Evolutionary conservation across 73 alveolate species (phyloP), one percentile per base, ranked within the genome.

Genomic region (Diophrys appendiculata): DNA sequence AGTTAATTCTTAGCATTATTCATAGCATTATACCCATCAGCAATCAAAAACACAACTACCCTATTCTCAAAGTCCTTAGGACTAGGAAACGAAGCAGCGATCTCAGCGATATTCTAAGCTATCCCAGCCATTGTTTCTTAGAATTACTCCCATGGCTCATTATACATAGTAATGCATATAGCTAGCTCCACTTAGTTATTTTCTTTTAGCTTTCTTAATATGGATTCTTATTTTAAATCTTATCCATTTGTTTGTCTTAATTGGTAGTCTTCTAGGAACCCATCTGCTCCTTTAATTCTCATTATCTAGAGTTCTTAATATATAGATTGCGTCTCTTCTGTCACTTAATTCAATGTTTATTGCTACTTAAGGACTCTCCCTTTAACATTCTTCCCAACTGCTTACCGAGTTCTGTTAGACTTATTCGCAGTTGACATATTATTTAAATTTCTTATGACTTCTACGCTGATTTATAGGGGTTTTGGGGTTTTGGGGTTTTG

Each of bases 111-210:
- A 18, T 43, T 43, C 18, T 11, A 43, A 18, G 60, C 60, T 2
- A 80, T 71, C 65, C 27, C 26, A 14, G 82, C 81, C 68, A 27
- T 65, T 76, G 67, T 72, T 78, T 68, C 31, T 22, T 25, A 80
- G 33, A 27, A 77, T 70, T 32, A 30, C 23, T 34, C 31, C 81
- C 81, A 80, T 24, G 74, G 1, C 31, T 81, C 90, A 73, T 81
- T 72, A 43, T 81, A 81, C 90, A 81, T 81, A 1, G 90, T 81
- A 0, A 81, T 33, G 26, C 90, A 70, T 1, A 81, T 56, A 28
- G 90, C 90, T 33, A 72, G 56, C 35, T 80, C 56, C 25, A 71
- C 73, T 52, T 78, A 75, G 28, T 70, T 71, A 0, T 56, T 65
- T 29, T 80, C 68, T 34, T 43, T 43, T 43, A 43, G 18, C 60